Percentiles rank a stretch among this genome's conserved stretches.
Conservation (phyloP, 2,329 filamentous ascomycete genomes). For the Emericellopsis atlantica region DNA sequence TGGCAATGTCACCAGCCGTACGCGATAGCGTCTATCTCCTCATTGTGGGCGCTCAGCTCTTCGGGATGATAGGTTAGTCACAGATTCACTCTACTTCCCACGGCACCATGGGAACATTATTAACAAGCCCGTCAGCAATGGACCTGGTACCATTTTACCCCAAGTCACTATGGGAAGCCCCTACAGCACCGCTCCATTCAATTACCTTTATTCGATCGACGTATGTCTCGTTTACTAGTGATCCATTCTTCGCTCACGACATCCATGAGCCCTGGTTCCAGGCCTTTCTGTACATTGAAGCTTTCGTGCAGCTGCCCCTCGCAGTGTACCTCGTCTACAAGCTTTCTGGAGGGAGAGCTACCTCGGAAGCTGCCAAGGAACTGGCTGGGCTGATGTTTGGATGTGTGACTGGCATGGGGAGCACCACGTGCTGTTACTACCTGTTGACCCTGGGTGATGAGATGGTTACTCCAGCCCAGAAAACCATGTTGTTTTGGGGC, state of each 20-base stretch:
- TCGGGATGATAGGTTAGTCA: constrained; percentile 22
- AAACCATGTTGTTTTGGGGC: constrained; percentile 31
- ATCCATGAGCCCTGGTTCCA: constrained; percentile 34
- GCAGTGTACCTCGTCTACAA: constrained; percentile 31
- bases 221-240: constrained; percentile 35
- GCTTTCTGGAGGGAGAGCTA: constrained; percentile 14
- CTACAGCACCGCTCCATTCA: constrained; percentile 32
- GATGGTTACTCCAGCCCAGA: constrained; percentile 28
- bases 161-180: constrained; percentile 24
- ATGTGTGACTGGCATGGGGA: constrained; percentile 36
- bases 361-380: constrained; percentile 19
- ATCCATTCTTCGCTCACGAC: constrained; percentile 35
- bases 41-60: constrained; percentile 18
- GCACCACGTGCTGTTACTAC: constrained; percentile 37
- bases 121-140: constrained; percentile 24
- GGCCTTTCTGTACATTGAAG: constrained; percentile 36
- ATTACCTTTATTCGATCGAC: constrained; percentile 29
- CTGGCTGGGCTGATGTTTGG: constrained; percentile 38
- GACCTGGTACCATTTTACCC: constrained; percentile 44
- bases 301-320: constrained; percentile 35
- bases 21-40: constrained; percentile 19
- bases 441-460: constrained; percentile 33
- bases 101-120: not conserved
- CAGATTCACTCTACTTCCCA: not conserved
- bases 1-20: not conserved